Base-by-base conservation (phyloP, 2,329 filamentous ascomycete genomes). In the Colletotrichum somersetense region DNA sequence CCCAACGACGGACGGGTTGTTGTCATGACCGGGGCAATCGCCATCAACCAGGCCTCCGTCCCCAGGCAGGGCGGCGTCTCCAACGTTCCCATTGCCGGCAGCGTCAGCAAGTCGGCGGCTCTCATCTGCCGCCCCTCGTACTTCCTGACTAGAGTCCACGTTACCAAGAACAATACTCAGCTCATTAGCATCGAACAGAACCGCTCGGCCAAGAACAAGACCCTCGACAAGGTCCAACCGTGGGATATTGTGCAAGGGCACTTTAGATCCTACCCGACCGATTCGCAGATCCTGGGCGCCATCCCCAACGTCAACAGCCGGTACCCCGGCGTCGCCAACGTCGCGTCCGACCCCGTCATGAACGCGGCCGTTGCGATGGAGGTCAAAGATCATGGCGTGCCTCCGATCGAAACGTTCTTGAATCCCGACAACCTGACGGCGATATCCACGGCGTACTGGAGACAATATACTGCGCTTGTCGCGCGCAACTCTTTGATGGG, bases 401-500 rank as follows among this genome's bases (percentile, higher is more conserved):
- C 77, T 0, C 58, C 75, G 16, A 66, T 79, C 1, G 76, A 75
- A 1, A 74, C 73, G 3, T 73, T 82, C 1, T 62, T 79, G 5
- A 75, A 80, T 2, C 44, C 73, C 0, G 63, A 63, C 6, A 76
- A 74, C 3, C 65, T 83, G 33, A 68, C 75, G 16, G 59, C 67
- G 3, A 71, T 83, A 10, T 75, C 76, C 1, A 72, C 75, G 11
- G 76, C 75, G 16, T 83, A 82, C 56, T 83, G 77, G 63, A 72
- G 76, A 18, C 81, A 82, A 63, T 82, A 80, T 56, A 76, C 80
- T 0, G 79, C 80, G 2, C 65, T 83, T 0, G 64, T 83, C 18
- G 80, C 79, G 5, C 76, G 76, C 14, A 77, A 77, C 44, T 75
- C 77, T 0, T 72, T 82, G 62, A 80, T 78, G 78, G 2, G 71